Evolutionary conservation across 306 rosid genomes (phyloP), one percentile per base, ranked within the genome.

Genomic region (Quercus alba): DNA sequence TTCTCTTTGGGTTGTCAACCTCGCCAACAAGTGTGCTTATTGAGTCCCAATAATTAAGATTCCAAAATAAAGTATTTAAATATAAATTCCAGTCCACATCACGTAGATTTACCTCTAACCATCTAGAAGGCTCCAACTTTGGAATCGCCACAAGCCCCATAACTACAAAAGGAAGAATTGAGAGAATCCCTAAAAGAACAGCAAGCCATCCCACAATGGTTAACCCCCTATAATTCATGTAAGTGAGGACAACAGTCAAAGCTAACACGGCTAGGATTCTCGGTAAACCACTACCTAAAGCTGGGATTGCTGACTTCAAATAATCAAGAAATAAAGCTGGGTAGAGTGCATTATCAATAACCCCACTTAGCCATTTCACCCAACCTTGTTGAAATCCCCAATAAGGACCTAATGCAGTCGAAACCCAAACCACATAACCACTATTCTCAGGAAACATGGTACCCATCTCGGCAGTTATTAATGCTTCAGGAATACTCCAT

Each of bases 311-410:
- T 0, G 38, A 33, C 38, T 33, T 33, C 69, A 87, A 70, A 74
- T 87, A 87, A 77, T 87, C 90, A 11, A 87, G 82, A 74, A 87
- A 87, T 15, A 87, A 13, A 21, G 84, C 86, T 3, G 88, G 90
- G 84, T 87, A 84, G 2, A 88, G 51, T 2, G 13, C 51, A 44
- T 44, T 44, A 10, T 44, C 51, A 7, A 44, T 44, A 44, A 44
- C 51, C 28, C 88, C 90, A 77, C 88, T 87, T 55, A 84, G 79
- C 88, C 90, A 87, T 74, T 87, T 84, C 90, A 88, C 84, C 13
- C 82, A 84, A 0, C 90, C 90, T 67, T 84, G 86, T 79, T 87
- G 90, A 67, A 87, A 87, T 2, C 90, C 90, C 90, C 88, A 87
- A 21, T 84, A 87, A 26, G 86, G 86, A 4, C 88, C 88, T n/a